Evolutionary conservation across 352 stramenopile genomes (phyloP).

Genomic region (Phytophthora ohioensis): DNA sequence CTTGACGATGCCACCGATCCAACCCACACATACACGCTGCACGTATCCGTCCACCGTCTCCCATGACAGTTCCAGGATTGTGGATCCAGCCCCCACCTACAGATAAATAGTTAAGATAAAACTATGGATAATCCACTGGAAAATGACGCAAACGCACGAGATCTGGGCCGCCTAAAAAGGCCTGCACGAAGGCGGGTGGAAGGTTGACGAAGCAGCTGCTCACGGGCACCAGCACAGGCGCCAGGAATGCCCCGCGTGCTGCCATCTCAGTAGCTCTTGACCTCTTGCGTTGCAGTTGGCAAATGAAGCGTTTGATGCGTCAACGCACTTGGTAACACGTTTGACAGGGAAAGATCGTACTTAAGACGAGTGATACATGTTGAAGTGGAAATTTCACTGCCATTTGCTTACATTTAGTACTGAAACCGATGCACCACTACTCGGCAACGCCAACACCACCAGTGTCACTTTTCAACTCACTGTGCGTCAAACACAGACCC

Average conservation of each 20-base stretch:
- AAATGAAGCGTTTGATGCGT: slow-evolving; percentile 40
- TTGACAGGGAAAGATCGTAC: slow-evolving; percentile 30
- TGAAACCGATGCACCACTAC: slow-evolving; percentile 2
- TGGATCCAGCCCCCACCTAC: slow-evolving; percentile 53
- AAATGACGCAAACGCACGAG: slow-evolving; percentile 28
- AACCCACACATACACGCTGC: slow-evolving; percentile 75
- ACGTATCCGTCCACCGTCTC: slow-evolving; percentile 84
- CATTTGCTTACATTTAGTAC: background rate
- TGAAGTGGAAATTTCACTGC: slow-evolving; percentile 18
- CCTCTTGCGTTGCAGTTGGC: slow-evolving; percentile 15
- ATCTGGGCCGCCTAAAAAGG: slow-evolving; percentile 56
- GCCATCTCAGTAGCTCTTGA: slow-evolving; percentile 30
- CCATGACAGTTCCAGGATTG: slow-evolving; percentile 82
- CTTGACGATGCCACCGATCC: slow-evolving; percentile 72
- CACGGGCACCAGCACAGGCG: slow-evolving; percentile 65
- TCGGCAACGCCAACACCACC: too few species aligned
- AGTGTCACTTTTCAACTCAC: too few species aligned
- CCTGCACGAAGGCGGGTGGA: slow-evolving; percentile 68
- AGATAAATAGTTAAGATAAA: slow-evolving; percentile 4
- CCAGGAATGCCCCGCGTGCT: slow-evolving; percentile 66
- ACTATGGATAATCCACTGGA: background rate
- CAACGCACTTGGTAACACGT: slow-evolving; percentile 33
- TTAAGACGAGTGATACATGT: slow-evolving; percentile 20
- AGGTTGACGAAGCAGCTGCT: slow-evolving; percentile 82
- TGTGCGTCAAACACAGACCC: background rate